These are phyloP conservation scores for Corylus avellana DNA, from an alignment of 306 rosid genomes.

Conservation along the genomic window DNA sequence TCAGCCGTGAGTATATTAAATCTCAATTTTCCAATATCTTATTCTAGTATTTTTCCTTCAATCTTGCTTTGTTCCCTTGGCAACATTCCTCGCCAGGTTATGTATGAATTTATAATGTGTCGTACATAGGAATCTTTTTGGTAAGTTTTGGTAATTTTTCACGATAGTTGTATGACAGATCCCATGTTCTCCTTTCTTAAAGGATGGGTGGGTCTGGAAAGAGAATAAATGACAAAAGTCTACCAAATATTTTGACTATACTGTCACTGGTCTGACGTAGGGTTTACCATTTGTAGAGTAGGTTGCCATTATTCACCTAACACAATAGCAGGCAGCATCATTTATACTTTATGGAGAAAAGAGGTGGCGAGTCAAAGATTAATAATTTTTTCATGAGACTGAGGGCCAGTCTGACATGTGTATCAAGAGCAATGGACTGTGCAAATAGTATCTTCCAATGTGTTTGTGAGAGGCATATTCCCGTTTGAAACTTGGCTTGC, in stretches of 20 bases:
- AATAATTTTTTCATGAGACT: background rate
- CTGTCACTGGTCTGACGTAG: background rate
- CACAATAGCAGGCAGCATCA: background rate
- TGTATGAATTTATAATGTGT: background rate
- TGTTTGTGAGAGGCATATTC: background rate
- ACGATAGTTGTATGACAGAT: background rate
- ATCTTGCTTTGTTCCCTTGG: background rate
- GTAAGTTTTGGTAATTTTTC: background rate
- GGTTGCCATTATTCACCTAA: background rate
- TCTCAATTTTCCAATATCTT: background rate
- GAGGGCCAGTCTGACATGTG: background rate
- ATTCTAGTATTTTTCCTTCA: background rate
- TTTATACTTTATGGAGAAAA: background rate
- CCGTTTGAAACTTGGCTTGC: background rate
- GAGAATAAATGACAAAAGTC: background rate
- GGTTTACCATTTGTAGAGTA: background rate
- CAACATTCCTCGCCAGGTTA: background rate
- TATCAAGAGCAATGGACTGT: background rate
- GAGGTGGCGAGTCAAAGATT: background rate
- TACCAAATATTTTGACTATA: slow-evolving; percentile 2
- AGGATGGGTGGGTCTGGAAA: background rate
- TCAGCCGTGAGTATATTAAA: slow-evolving; percentile 64
- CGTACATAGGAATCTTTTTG: background rate
- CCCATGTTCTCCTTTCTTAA: background rate
- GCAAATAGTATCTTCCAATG: background rate